Evolutionary conservation across 2,329 filamentous ascomycete genomes (phyloP), one percentile per base, ranked within the genome.

Genomic region (Sarocladiaceae sp.): DNA sequence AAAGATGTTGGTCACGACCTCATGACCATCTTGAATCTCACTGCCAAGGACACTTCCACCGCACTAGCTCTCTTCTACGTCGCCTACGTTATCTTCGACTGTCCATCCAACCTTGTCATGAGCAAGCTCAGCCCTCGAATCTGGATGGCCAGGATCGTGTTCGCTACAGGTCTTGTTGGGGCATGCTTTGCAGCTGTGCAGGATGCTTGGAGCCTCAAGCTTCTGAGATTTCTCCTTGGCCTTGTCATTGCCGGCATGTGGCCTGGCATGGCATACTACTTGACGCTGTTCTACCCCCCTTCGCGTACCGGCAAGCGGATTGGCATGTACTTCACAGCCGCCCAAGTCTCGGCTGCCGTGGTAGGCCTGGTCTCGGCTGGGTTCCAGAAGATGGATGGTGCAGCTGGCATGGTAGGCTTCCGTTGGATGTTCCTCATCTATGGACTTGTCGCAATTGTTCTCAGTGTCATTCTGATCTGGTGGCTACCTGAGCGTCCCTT

Each of bases 391-490:
- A 94, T 95, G 85, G 88, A 95, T 56, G 87, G 86, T 1, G 57
- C 74, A 0, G 73, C 77, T 3, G 88, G 87, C 0, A 72, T 94
- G 0, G 84, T 88, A 3, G 89, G 89, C 3, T 91, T 88, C 58
- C 83, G 85, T 51, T 93, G 86, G 86, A 95, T 95, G 89, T 95
- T 95, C 58, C 73, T 95, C 37, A 65, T 95, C 16, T 95, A 90
- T 55, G 89, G 89, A 2, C 67, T 95, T 9, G 74, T 88, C 43
- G 85, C 80, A 2, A 70, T 90, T 24, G 63, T 85, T 2, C 73
- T 91, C 18, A 88, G 88, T 13, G 65, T 94, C 40, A 61, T 68
- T 3, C 72, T 95, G 26, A 74, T 95, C 3, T 95, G 88, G 87
- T 95, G 89, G 89, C 74, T 95, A 7, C 89, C 89, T 0, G 88